Evolutionary conservation across 768 basidiomycete species (phyloP).

Genomic region (Lactifluus pinguis): DNA sequence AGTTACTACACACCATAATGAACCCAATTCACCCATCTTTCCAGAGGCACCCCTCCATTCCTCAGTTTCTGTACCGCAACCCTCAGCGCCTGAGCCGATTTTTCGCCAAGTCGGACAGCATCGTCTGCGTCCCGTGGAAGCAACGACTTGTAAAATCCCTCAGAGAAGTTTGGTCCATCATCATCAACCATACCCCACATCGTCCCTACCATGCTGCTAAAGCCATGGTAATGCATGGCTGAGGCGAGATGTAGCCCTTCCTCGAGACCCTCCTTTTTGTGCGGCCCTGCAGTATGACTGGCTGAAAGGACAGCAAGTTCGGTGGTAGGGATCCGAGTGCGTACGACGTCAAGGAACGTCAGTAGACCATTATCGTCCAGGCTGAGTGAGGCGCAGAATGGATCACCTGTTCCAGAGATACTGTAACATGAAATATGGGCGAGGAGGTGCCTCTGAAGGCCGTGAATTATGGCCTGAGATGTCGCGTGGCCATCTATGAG

Average conservation of each 20-base stretch:
- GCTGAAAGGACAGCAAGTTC: slow-evolving; percentile 8
- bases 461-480: neutral
- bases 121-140: neutral
- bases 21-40: slow-evolving; percentile 11
- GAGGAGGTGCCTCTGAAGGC: neutral
- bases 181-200: slow-evolving; percentile 15
- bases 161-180: slow-evolving; percentile 4
- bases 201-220: slow-evolving; percentile 15
- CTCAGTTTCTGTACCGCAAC: neutral
- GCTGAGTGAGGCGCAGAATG: neutral
- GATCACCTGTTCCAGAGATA: neutral
- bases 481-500: neutral
- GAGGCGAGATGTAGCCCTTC: slow-evolving; percentile 6
- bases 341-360: neutral
- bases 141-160: neutral
- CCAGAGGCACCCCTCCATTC: neutral
- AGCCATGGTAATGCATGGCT: slow-evolving; percentile 16
- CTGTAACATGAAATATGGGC: slow-evolving; percentile 1
- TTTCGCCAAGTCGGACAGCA: neutral
- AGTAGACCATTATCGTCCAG: neutral
- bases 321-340: neutral
- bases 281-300: neutral
- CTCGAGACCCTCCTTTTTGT: neutral
- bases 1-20: slow-evolving; percentile 5
- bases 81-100: neutral